Base-by-base conservation (phyloP, 2,329 filamentous ascomycete genomes). In the Penicillium thymicola region DNA sequence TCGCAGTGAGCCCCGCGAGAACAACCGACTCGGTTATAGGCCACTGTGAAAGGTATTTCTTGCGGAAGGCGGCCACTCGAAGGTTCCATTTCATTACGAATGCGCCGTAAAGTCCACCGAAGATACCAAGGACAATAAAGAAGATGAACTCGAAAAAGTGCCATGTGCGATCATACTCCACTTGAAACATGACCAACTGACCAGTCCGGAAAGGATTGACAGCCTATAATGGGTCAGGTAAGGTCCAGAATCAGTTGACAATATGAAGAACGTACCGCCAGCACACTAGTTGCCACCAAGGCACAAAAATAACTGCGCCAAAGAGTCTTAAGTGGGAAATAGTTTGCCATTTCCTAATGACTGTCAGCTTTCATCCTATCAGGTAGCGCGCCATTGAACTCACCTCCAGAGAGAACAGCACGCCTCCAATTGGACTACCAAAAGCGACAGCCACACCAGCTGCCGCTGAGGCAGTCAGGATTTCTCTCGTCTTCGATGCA, bases 301-400 rank as follows among this genome's bases (percentile, higher is more conserved):
- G 94, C 94, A 75, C 94, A 99, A 73, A 99, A 97, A 73, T 97
- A 99, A 72, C 92, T 97, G 65, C 94, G 85, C 94, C 94, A 97
- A 76, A 99, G 85, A 0, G 94, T 99, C 76, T 97, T 97, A 21
- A 99, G 83, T 0, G 94, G 94, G 66, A 99, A 99, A 69, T 96
- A 89, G 56, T 87, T 95, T 16, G 92, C 93, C 89, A 99, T 97
- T 79, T 99, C 94, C 78, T 81, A 52, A 43, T 51, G 5, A 16
- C 4, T 11, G 45, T 71, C 54, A 72, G 61, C 45, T 56, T 53
- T 25, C 14, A 25, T 25, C 40, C 16, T 34, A 46, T 27, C 8
- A 27, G 21, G 14, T 36, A 36, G 13, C 3, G 5, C 10, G 14
- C 16, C 9, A 44, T 36, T 14, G n/a, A 28, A 50, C 67, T 53